phyloP scores from a whole-genome alignment of 148 eudicot species.

The Nyssa sinensis region DNA sequence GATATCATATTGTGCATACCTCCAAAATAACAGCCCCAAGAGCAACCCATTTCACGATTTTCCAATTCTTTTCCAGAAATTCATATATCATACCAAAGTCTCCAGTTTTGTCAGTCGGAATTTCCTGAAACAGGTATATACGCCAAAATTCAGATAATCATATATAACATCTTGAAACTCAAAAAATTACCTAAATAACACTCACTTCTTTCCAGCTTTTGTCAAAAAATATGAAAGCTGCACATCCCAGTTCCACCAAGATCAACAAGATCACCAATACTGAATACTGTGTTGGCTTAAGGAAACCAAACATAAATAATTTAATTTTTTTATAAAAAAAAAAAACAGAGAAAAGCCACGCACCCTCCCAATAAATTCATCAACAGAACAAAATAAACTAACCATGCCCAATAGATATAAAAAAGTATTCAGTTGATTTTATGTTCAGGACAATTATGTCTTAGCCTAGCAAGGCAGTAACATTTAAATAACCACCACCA shows the following conservation, averaged over 20 bases:
- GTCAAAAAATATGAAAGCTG: slow-evolving; percentile 67
- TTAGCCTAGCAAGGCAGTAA: background rate
- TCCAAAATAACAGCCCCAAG: slow-evolving; percentile 75
- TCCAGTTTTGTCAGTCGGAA: slow-evolving; percentile 74
- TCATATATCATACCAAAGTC: slow-evolving; percentile 60
- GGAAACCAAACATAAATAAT: slow-evolving; percentile 27
- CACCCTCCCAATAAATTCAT: background rate
- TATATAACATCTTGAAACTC: background rate
- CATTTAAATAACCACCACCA: background rate
- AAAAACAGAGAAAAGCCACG: background rate
- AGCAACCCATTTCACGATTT: slow-evolving; percentile 67
- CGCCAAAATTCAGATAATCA: background rate
- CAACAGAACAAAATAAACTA: background rate
- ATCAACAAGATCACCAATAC: slow-evolving; percentile 62
- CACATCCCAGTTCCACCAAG: slow-evolving; percentile 64
- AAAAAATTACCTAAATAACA: slow-evolving; percentile 1
- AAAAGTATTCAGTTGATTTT: no score
- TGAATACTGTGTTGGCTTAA: slow-evolving; percentile 58
- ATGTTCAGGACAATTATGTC: background rate
- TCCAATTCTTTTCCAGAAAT: slow-evolving; percentile 64
- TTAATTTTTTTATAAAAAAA: background rate
- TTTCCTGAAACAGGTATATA: slow-evolving; percentile 34
- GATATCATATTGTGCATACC: slow-evolving; percentile 29
- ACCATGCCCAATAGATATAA: background rate
- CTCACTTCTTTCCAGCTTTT: slow-evolving; percentile 70